phyloP scores from a whole-genome alignment of 805 yeast genomes.

The Metschnikowia aberdeeniae region DNA sequence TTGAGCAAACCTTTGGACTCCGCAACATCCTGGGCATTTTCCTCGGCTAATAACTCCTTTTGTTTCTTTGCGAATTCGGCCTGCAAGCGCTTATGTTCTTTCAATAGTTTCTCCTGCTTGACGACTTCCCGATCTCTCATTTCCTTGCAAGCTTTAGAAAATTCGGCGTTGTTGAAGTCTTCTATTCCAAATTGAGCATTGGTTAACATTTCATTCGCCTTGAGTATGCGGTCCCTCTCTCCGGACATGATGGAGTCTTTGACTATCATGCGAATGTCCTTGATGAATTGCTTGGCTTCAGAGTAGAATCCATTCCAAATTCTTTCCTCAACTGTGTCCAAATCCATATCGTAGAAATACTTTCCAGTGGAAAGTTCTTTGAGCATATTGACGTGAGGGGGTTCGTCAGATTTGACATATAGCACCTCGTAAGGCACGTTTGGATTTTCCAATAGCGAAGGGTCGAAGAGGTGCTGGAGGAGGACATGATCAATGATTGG shows the following conservation, averaged over 20 bases:
- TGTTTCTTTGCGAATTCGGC: conserved; percentile 21
- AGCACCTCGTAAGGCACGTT: conserved; percentile 33
- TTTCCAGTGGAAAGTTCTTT: conserved; percentile 74
- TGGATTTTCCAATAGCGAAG: conserved; percentile 39
- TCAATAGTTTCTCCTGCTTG: conserved; percentile 44
- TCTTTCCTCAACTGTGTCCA: conserved; percentile 90
- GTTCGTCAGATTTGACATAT: conserved; percentile 45
- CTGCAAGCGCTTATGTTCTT: conserved; percentile 29
- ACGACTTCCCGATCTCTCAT: conserved; percentile 61
- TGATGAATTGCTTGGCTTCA: conserved; percentile 85
- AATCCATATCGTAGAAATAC: conserved; percentile 79
- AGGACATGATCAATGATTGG: conserved; percentile 80
- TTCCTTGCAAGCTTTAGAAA: conserved; percentile 71
- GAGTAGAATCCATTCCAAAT: conserved; percentile 95
- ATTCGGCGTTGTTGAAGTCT: conserved; percentile 72
- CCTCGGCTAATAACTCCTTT: conserved; percentile 7
- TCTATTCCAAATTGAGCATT: conserved; percentile 95
- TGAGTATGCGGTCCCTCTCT: conserved; percentile 76
- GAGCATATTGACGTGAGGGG: conserved; percentile 62
- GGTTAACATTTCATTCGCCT: conserved; percentile 93
- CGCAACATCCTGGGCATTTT: neutral
- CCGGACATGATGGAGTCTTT: conserved; percentile 68
- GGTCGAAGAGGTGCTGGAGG: conserved; percentile 75
- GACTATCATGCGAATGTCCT: conserved; percentile 80
- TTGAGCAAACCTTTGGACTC: neutral